These are phyloP conservation scores for Saturnispora saitoi DNA, from an alignment of 805 yeast genomes.

Conservation along the genomic window DNA sequence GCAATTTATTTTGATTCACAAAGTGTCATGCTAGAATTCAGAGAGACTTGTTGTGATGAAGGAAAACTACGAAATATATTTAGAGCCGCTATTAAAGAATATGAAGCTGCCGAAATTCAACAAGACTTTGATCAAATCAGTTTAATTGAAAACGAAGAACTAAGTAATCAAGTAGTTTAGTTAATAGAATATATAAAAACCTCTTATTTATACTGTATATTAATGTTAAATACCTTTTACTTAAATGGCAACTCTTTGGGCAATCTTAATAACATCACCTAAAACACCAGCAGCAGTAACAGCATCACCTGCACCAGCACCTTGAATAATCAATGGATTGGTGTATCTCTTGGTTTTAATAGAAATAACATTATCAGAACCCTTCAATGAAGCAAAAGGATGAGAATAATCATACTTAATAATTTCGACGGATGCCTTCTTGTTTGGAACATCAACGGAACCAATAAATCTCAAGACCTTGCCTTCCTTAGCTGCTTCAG, in stretches of 20 bases:
- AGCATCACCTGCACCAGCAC: conserved; percentile 87
- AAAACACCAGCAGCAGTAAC: conserved; percentile 76
- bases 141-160: background rate
- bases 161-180: background rate
- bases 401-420: conserved; percentile 81
- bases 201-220: background rate
- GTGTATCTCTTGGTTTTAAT: conserved; percentile 87
- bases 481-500: conserved; percentile 70
- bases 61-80: conserved; percentile 43
- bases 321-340: conserved; percentile 91
- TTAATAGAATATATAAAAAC: background rate
- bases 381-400: conserved; percentile 92
- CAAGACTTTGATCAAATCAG: background rate
- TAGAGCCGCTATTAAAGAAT: conserved; percentile 46
- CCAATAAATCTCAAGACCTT: conserved; percentile 95
- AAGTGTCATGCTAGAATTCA: conserved; percentile 61
- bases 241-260: conserved; percentile 62
- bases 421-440: conserved; percentile 75
- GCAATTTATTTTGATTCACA: conserved; percentile 53
- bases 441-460: conserved; percentile 66
- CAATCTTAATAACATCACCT: conserved; percentile 87
- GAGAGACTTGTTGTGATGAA: conserved; percentile 49
- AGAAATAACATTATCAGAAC: conserved; percentile 92
- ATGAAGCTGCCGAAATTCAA: conserved; percentile 30
- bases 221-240: background rate